These are phyloP conservation scores for Cladobotryum protrusum DNA, from an alignment of 2,329 filamentous ascomycete genomes.

Conservation along the genomic window DNA sequence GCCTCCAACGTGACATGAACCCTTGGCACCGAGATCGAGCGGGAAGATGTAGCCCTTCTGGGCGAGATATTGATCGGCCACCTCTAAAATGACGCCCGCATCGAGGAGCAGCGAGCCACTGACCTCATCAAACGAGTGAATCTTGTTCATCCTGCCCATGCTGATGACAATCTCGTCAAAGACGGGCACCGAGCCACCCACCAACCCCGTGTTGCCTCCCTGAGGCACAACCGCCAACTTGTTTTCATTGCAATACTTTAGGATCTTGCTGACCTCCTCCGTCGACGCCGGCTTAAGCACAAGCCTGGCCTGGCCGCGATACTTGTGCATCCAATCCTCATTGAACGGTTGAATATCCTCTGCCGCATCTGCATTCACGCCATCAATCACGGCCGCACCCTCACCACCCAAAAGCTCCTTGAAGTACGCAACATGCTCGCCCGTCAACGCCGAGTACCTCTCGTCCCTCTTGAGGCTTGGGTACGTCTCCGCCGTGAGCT, in stretches of 20 bases:
- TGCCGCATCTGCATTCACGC: conserved; percentile 58
- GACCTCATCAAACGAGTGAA: conserved; percentile 87
- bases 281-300: conserved; percentile 81
- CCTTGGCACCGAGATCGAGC: conserved; percentile 94
- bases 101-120: conserved; percentile 87
- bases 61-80: conserved; percentile 78
- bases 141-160: conserved; percentile 82
- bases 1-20: conserved; percentile 91
- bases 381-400: conserved; percentile 72
- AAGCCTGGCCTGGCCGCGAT: conserved; percentile 79
- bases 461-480: conserved; percentile 75
- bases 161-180: conserved; percentile 98
- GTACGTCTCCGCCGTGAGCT: conserved; percentile 81
- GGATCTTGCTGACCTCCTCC: conserved; percentile 81
- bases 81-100: conserved; percentile 85
- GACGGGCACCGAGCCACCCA: conserved; percentile 91
- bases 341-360: conserved; percentile 91
- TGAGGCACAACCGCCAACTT: conserved; percentile 91
- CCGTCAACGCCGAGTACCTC: conserved; percentile 66
- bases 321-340: conserved; percentile 98
- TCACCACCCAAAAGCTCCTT: conserved; percentile 70
- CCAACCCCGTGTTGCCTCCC: conserved; percentile 92
- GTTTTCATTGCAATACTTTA: conserved; percentile 93
- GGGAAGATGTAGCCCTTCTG: conserved; percentile 86
- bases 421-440: conserved; percentile 79